phyloP scores from a whole-genome alignment of 768 basidiomycete genomes.

The Suillus lakei region DNA sequence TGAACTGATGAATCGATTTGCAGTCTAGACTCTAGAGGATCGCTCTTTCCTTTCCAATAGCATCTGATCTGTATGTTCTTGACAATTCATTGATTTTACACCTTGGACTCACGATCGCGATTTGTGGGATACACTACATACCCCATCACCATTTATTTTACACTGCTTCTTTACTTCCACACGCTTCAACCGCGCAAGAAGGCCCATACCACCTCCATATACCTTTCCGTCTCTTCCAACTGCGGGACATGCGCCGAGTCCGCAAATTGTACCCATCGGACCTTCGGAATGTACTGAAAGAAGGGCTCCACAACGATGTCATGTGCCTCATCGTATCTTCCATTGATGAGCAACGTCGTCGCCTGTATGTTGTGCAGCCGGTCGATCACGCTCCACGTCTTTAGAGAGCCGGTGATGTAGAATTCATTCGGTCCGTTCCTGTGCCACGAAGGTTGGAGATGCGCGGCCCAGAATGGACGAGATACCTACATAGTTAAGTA shows the following conservation, averaged over 20 bases:
- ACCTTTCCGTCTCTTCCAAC: conserved; percentile 42
- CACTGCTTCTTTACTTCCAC: neutral
- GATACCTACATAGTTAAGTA: conserved; percentile 49
- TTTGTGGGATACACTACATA: neutral
- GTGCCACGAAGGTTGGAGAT: conserved; percentile 7
- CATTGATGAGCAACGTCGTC: conserved; percentile 41
- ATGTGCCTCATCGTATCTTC: conserved; percentile 41
- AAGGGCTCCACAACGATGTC: conserved; percentile 39
- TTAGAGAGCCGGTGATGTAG: conserved; percentile 36
- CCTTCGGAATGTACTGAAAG: conserved; percentile 36
- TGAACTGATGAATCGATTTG: neutral
- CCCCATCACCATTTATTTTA: neutral
- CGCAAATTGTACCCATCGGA: conserved; percentile 42
- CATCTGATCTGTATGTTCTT: too few species aligned
- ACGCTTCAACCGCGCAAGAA: conserved; percentile 24
- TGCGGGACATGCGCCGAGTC: conserved; percentile 42
- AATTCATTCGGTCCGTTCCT: conserved; percentile 50
- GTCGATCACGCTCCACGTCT: conserved; percentile 39
- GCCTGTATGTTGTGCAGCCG: conserved; percentile 38
- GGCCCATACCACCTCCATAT: conserved; percentile 35
- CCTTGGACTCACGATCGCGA: neutral
- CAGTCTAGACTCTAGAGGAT: neutral
- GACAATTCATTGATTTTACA: neutral
- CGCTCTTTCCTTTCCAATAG: too few species aligned
- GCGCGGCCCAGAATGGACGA: neutral